Base-by-base conservation (phyloP, 305 asterid species). In the Solanum hybrid region DNA sequence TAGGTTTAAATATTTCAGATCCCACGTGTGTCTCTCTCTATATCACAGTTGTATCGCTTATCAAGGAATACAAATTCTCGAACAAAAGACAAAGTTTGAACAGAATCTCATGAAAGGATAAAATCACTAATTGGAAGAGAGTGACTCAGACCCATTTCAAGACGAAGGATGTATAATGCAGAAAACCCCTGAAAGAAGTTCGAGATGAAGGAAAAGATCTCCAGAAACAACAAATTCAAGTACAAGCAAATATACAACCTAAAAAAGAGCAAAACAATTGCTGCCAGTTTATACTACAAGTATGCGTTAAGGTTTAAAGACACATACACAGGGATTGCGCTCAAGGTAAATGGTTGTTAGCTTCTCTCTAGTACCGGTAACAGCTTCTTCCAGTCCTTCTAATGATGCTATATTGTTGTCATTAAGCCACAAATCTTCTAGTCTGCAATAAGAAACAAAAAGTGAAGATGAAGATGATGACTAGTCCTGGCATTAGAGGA, bases 381-480 rank as follows among this genome's bases (percentile, higher is more conserved):
- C 98, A 79, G 95, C 98, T 91, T 94, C 95, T 32, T 93, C 94
- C 32, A 97, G 93, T 86, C 93, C 95, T 81, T 96, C 97, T 84
- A 97, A 90, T 15, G 98, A 93, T 37, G 94, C 13, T 91, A 96
- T 94, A 90, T 93, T 96, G 93, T 96, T 97, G 94, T 97, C 99
- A 89, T 96, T 97, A 89, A 97, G 98, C 99, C 99, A 97, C 90
- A 97, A 90, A 93, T 97, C 99, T 94, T 97, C 98, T 90, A 97
- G 92, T 92, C 99, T 97, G 97, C 88, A 91, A 41, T 32, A 83
- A 91, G 87, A 90, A 89, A 90, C 75, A 33, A 39, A 89, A 73
- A 27, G 87, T 61, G 70, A 91, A 70, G 82, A 94, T 33, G 38
- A 87, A 20, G 89, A 68, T 79, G 88, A 89, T 32, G 79, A 76